These are phyloP conservation scores for Dentiscutata heterogama DNA, from an alignment of 371 early-diverging fungal species.

Conservation along the genomic window DNA sequence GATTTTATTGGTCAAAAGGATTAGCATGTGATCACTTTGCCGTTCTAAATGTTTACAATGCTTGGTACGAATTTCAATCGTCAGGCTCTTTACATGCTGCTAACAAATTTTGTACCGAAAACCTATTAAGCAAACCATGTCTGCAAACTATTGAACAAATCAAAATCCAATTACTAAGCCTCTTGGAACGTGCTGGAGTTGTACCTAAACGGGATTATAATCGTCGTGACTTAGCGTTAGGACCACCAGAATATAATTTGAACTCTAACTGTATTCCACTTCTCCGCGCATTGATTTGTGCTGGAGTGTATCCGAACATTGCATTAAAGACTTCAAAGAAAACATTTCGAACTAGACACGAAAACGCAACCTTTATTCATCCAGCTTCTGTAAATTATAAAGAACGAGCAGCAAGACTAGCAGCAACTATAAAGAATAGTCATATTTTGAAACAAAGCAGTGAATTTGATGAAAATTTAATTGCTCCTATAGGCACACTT, in stretches of 20 bases:
- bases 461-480: conserved; percentile 34
- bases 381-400: conserved; percentile 57
- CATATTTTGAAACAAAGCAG: not conserved
- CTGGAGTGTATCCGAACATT: conserved; percentile 66
- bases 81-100: conserved; percentile 48
- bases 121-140: conserved; percentile 57
- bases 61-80: conserved; percentile 51
- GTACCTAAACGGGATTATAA: conserved; percentile 41
- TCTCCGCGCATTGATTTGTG: conserved; percentile 59
- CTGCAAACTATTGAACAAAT: conserved; percentile 57
- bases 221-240: conserved; percentile 49
- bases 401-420: conserved; percentile 47
- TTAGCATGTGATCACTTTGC: conserved; percentile 59
- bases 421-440: not conserved
- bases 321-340: conserved; percentile 56
- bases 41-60: conserved; percentile 59
- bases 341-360: conserved; percentile 54
- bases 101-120: conserved; percentile 54
- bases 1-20: conserved; percentile 55
- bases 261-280: conserved; percentile 56
- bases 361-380: conserved; percentile 54
- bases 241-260: conserved; percentile 55
- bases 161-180: conserved; percentile 55
- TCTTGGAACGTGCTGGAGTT: conserved; percentile 53
- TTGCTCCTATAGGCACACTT: conserved; percentile 52